Conservation (phyloP, 305 asterid genomes). For the Fraxinus ornus region DNA sequence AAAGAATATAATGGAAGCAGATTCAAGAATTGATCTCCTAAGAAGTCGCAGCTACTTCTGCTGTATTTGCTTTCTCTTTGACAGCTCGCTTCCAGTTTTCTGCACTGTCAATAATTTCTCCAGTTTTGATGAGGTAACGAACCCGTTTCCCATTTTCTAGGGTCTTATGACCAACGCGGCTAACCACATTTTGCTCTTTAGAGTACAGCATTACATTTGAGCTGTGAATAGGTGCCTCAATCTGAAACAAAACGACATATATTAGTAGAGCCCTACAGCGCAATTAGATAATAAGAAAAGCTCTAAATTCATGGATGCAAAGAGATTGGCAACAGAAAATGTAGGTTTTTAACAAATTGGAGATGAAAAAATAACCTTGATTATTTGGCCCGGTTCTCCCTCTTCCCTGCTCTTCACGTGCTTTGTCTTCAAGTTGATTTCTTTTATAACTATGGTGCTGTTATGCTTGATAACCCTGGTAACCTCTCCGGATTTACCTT, state of each 20-base stretch:
- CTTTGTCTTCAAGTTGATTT: constrained; percentile 90
- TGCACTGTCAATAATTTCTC: constrained; percentile 82
- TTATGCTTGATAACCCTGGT: constrained; percentile 65
- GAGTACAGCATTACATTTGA: constrained; percentile 98
- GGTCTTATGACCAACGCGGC: constrained; percentile 88
- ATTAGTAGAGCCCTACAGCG: not conserved
- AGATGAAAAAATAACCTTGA: constrained; percentile 54
- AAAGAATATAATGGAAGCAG: constrained; percentile 17
- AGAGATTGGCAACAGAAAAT: not conserved
- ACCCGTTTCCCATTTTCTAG: constrained; percentile 81
- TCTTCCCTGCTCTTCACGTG: constrained; percentile 80
- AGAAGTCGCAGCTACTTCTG: constrained; percentile 58
- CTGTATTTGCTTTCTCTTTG: constrained; percentile 55
- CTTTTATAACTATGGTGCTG: constrained; percentile 65
- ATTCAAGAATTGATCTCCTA: constrained; percentile 34
- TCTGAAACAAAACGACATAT: constrained; percentile 41
- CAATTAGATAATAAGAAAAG: not conserved
- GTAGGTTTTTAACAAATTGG: not conserved
- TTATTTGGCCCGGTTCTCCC: constrained; percentile 81
- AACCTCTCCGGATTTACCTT: constrained; percentile 86
- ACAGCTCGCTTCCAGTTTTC: constrained; percentile 76
- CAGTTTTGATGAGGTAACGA: constrained; percentile 85
- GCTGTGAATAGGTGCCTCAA: constrained; percentile 94
- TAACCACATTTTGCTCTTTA: constrained; percentile 66
- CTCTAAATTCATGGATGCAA: not conserved